Conservation (phyloP, 2,329 filamentous ascomycete genomes). For the Fusarium sp. region DNA sequence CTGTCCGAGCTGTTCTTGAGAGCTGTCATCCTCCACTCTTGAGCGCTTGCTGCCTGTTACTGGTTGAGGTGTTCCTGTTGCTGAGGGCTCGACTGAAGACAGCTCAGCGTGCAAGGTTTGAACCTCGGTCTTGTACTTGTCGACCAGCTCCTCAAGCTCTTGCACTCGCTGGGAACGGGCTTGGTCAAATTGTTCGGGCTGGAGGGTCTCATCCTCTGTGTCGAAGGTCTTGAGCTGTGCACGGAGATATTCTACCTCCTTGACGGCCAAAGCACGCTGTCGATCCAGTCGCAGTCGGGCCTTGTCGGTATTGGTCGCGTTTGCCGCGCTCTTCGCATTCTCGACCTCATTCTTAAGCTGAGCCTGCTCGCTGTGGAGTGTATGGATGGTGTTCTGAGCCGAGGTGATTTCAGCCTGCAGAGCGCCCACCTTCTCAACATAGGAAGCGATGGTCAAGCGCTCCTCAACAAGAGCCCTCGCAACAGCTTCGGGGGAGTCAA, state of each 20-base stretch:
- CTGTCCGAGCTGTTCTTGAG: slow-evolving; percentile 81
- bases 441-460: slow-evolving; percentile 80
- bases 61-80: slow-evolving; percentile 54
- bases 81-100: slow-evolving; percentile 69
- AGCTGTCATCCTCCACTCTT: slow-evolving; percentile 71
- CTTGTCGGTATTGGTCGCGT: slow-evolving; percentile 70
- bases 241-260: slow-evolving; percentile 94
- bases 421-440: slow-evolving; percentile 84
- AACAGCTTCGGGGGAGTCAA: slow-evolving; percentile 89
- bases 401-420: slow-evolving; percentile 83
- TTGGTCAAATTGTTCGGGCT: slow-evolving; percentile 82
- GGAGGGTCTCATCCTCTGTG: slow-evolving; percentile 87
- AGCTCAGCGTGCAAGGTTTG: slow-evolving; percentile 80
- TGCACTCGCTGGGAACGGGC: slow-evolving; percentile 80
- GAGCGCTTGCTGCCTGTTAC: slow-evolving; percentile 73
- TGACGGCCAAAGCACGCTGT: slow-evolving; percentile 85
- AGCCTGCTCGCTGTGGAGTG: slow-evolving; percentile 77
- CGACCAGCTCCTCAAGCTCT: slow-evolving; percentile 87
- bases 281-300: slow-evolving; percentile 82
- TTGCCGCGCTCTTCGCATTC: slow-evolving; percentile 69
- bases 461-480: slow-evolving; percentile 87
- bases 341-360: slow-evolving; percentile 77
- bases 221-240: slow-evolving; percentile 92
- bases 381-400: slow-evolving; percentile 80
- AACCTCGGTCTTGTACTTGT: slow-evolving; percentile 86